These are phyloP conservation scores for Sporothrix humicola DNA, from an alignment of 2,329 filamentous ascomycete species.

Conservation along the genomic window DNA sequence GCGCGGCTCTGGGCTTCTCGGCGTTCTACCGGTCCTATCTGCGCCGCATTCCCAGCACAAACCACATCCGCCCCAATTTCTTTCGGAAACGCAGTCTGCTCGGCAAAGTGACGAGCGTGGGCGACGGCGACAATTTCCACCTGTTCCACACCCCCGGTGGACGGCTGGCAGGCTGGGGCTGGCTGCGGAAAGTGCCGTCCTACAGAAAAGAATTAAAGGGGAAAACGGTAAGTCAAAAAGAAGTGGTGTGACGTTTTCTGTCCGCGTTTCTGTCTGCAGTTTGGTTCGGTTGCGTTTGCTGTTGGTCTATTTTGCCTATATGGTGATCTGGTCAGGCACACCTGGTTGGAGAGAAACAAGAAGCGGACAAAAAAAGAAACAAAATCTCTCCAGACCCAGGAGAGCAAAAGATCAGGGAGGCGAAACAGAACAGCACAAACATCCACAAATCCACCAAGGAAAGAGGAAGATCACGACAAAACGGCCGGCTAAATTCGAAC, in stretches of 20 bases:
- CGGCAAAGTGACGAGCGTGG: slow-evolving; percentile 88
- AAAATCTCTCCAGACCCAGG: neutral
- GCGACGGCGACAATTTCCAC: slow-evolving; percentile 95
- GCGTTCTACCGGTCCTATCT: slow-evolving; percentile 76
- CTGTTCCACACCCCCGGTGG: slow-evolving; percentile 96
- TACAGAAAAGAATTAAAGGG: slow-evolving; percentile 72
- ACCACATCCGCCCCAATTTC: slow-evolving; percentile 74
- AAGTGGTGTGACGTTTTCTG: neutral
- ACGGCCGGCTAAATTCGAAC: slow-evolving; percentile 19
- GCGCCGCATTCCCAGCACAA: slow-evolving; percentile 79
- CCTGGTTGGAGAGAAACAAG: slow-evolving; percentile 11
- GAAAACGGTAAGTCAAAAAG: slow-evolving; percentile 68
- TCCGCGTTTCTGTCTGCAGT: neutral
- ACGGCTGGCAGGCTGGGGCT: slow-evolving; percentile 86
- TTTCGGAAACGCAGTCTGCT: slow-evolving; percentile 79
- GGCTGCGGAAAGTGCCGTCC: slow-evolving; percentile 76
- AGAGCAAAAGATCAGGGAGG: neutral
- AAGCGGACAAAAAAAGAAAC: slow-evolving; percentile 15
- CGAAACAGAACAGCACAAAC: slow-evolving; percentile 6
- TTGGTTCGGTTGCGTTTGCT: neutral
- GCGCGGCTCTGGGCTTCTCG: slow-evolving; percentile 59
- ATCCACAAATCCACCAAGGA: neutral
- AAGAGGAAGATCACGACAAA: slow-evolving; percentile 1
- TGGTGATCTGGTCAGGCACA: slow-evolving; percentile 2
- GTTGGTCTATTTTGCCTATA: neutral